phyloP scores from a whole-genome alignment of 371 early-diverging fungal genomes.

The Chytridium lagenaria region DNA sequence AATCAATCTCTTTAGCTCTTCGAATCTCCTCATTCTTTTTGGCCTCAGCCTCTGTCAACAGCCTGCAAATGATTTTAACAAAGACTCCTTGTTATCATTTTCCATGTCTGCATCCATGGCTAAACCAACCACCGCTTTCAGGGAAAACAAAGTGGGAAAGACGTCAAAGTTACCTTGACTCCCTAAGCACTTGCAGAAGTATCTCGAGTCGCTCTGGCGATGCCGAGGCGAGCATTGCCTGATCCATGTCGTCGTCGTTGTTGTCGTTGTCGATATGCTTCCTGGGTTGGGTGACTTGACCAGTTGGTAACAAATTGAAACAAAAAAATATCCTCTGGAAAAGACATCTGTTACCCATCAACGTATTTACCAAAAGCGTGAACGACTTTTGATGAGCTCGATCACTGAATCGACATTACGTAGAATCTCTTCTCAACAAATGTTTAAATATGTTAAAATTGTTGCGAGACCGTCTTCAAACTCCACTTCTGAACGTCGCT shows the following conservation, averaged over 20 bases:
- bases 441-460: too few relatives aligned
- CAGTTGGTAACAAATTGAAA: too few relatives aligned
- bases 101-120: too few relatives aligned
- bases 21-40: conserved; percentile 9
- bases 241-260: background rate
- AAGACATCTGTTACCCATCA: too few relatives aligned
- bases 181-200: background rate
- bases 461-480: too few relatives aligned
- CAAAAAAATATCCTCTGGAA: too few relatives aligned
- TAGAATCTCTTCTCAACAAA: too few relatives aligned
- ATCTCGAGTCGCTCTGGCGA: background rate
- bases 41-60: conserved; percentile 1
- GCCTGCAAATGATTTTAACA: background rate
- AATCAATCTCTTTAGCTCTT: background rate
- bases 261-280: background rate
- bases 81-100: background rate
- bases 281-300: background rate
- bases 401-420: too few relatives aligned
- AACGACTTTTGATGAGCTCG: too few relatives aligned
- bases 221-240: background rate
- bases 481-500: too few relatives aligned
- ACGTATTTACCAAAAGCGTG: too few relatives aligned
- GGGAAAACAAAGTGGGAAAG: background rate
- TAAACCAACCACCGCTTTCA: too few relatives aligned
- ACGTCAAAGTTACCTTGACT: background rate